These are phyloP conservation scores for Mycena venus DNA, from an alignment of 768 basidiomycete species.

Conservation along the genomic window DNA sequence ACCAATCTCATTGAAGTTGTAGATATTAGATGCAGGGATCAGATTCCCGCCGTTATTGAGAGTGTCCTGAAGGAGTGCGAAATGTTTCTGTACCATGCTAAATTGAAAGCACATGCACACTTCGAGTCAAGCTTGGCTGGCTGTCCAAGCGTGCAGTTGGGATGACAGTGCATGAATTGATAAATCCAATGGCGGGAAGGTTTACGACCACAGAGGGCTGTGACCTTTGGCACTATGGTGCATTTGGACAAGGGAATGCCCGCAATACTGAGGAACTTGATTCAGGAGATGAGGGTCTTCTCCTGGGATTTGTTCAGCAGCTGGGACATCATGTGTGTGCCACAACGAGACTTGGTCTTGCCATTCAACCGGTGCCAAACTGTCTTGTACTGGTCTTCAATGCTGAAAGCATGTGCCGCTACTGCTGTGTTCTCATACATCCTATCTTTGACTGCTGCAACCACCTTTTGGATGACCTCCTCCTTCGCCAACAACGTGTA, in stretches of 20 bases:
- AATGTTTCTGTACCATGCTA: constrained; percentile 35
- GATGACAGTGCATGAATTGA: background rate
- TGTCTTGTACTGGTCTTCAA: background rate
- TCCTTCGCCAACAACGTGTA: background rate
- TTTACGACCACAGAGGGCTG: constrained; percentile 1
- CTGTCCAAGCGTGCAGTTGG: background rate
- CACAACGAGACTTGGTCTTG: background rate
- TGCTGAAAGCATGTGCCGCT: background rate
- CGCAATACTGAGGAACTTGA: constrained; percentile 10
- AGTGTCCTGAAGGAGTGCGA: constrained; percentile 28
- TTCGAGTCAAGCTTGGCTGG: constrained; percentile 41
- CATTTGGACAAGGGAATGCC: constrained; percentile 15
- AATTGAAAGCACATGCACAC: constrained; percentile 44
- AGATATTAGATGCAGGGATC: constrained; percentile 44
- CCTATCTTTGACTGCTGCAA: background rate
- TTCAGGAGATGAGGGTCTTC: background rate
- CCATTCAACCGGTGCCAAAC: constrained; percentile 8
- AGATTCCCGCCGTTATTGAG: constrained; percentile 26
- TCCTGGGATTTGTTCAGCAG: constrained; percentile 15
- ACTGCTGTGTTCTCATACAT: background rate
- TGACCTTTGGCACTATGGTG: constrained; percentile 17
- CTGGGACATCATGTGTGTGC: constrained; percentile 3
- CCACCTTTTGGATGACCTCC: background rate
- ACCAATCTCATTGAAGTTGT: constrained; percentile 48
- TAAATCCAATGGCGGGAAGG: constrained; percentile 7